Evolutionary conservation across 2,329 filamentous ascomycete genomes (phyloP), one percentile per base, ranked within the genome.

Genomic region (Eurotiales sp.): DNA sequence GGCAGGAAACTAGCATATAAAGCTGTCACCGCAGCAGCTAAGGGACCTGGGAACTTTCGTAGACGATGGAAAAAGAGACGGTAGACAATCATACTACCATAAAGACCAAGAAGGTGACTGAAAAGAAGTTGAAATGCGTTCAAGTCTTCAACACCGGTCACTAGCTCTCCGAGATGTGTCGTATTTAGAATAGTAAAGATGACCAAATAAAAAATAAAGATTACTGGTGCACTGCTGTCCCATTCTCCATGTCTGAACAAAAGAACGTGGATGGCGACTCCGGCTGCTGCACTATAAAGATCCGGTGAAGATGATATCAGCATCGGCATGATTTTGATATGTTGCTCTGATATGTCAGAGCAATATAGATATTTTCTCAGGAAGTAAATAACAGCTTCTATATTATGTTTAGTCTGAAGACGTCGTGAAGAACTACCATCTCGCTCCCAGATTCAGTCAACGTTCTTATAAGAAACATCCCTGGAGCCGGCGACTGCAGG

Each of bases 21-120:
- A 5, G 57, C 55, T 1, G 61, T 58, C 3, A 63, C 17, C 15
- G 54, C 52, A 8, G 62, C 61, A 2, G 53, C 21, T 6, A 58
- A 22, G 1, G 63, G 64, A 0, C 64, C 64, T 1, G 63, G 63
- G 23, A 64, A 66, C 2, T 46, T 44, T 11, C 34, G 51, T 1
- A 66, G 55, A 4, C 59, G 56, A 37, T 66, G 64, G 27, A 63
- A 63, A 8, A 60, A 60, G 3, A 47, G 41, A 23, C 64, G 59
- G 46, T 66, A 67, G 8, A 62, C 14, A 4, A 56, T 15, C 29
- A 66, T 65, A 47, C 61, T 64, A 4, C 45, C 14, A 27, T 45
- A 49, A 15, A 53, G 39, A 23, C 51, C 51, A 22, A 47, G 19
- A 14, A 53, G 10, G 32, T 53, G 51, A 17, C 40, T 49, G 15